phyloP scores from a whole-genome alignment of 176 grass and related monocot genomes.

The Raddia distichophylla region DNA sequence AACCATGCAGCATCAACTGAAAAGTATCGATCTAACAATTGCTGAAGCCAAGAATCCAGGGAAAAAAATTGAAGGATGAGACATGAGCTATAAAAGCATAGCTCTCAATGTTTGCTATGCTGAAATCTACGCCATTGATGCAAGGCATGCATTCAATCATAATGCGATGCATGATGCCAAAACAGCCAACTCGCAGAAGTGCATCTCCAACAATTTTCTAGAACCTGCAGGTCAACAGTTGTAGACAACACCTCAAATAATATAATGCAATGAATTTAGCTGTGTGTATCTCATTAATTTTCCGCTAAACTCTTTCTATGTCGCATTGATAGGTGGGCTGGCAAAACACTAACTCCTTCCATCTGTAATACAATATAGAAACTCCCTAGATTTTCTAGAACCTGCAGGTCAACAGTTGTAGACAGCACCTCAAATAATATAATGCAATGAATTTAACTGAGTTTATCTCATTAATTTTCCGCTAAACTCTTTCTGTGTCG shows the following conservation, averaged over 20 bases:
- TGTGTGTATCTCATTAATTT: background rate
- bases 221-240: background rate
- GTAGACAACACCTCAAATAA: background rate
- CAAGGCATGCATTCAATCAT: background rate
- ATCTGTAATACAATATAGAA: background rate
- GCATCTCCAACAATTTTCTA: constrained; percentile 8
- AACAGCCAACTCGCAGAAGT: background rate
- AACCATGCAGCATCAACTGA: constrained; percentile 7
- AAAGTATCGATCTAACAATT: background rate
- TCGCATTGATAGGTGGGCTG: background rate
- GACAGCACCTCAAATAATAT: background rate
- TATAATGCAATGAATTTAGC: background rate
- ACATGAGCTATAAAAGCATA: constrained; percentile 24
- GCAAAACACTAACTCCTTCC: background rate
- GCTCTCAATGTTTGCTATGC: background rate
- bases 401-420: background rate
- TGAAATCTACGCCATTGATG: background rate
- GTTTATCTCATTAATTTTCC: background rate
- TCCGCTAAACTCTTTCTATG: background rate
- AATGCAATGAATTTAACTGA: background rate
- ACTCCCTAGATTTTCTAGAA: background rate
- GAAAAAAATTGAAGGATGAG: constrained; percentile 12
- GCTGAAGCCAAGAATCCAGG: background rate
- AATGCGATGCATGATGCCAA: background rate
- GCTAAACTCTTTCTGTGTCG: background rate